A percentile compares a stretch with the other conserved stretches of the same genome.
phyloP scores from a whole-genome alignment of 129 eudicot genomes.

The Glebionis coronaria region DNA sequence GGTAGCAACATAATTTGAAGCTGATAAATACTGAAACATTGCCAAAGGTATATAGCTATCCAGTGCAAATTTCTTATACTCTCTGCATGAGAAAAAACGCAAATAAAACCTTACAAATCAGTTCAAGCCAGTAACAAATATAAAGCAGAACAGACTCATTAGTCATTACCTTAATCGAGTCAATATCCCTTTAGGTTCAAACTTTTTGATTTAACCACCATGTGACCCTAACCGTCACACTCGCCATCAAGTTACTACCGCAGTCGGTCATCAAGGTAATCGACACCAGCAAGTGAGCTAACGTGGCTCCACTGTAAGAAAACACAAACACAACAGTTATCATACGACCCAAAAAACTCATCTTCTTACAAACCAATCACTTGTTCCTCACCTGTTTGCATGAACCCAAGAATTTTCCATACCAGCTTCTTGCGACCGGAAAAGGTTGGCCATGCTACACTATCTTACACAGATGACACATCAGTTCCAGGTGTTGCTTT shows the following conservation, averaged over 20 bases:
- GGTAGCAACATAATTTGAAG: too few relatives aligned
- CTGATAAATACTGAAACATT: too few relatives aligned
- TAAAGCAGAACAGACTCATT: too few relatives aligned
- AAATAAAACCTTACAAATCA: too few relatives aligned
- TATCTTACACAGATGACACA: slow-evolving; percentile 77
- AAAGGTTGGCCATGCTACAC: slow-evolving; percentile 62
- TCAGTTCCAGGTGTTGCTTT: slow-evolving; percentile 85
- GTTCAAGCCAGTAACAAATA: too few relatives aligned
- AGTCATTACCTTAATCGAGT: too few relatives aligned
- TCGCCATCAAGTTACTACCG: slow-evolving; percentile 71
- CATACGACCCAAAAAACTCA: slow-evolving; percentile 53
- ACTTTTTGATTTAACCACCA: slow-evolving; percentile 57
- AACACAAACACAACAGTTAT: slow-evolving; percentile 38
- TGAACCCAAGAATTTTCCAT: slow-evolving; percentile 66
- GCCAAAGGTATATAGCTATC: too few relatives aligned
- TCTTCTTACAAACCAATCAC: slow-evolving; percentile 51
- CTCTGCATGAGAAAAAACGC: too few relatives aligned
- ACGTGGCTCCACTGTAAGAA: slow-evolving; percentile 71
- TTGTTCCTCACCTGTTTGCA: slow-evolving; percentile 61
- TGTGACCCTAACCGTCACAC: slow-evolving; percentile 64
- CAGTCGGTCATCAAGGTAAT: slow-evolving; percentile 76
- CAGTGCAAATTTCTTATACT: too few relatives aligned
- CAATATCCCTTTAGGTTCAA: too few relatives aligned
- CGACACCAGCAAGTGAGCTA: slow-evolving; percentile 84
- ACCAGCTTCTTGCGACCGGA: slow-evolving; percentile 86